phyloP scores from a whole-genome alignment of 2,329 filamentous ascomycete genomes.

The Pestalotiopsis sp. region DNA sequence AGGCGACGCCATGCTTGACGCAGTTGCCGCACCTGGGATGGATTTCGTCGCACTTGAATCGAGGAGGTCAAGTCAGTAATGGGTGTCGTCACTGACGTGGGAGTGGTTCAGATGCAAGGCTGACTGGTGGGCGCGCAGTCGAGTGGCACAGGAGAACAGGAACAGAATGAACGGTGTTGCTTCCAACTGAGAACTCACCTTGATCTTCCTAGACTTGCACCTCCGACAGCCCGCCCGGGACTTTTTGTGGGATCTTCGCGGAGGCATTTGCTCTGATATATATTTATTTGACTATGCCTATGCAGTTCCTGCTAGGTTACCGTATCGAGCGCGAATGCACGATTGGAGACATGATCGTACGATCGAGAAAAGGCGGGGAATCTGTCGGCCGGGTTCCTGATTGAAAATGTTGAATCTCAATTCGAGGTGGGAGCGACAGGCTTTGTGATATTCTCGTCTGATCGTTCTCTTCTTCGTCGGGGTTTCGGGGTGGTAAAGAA shows the following conservation, averaged over 20 bases:
- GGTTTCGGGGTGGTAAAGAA: not conserved
- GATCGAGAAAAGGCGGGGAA: not conserved
- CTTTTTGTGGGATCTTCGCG: slow-evolving; percentile 70
- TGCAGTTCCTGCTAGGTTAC: slow-evolving; percentile 10
- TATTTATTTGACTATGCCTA: not conserved
- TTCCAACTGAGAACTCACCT: slow-evolving; percentile 46
- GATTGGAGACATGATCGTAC: slow-evolving; percentile 10
- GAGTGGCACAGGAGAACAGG: no score
- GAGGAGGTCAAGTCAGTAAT: not conserved
- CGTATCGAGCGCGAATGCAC: not conserved
- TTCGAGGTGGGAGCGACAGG: not conserved
- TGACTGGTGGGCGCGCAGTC: no score
- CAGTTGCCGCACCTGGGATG: slow-evolving; percentile 70
- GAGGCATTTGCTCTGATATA: slow-evolving; percentile 52
- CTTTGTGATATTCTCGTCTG: not conserved
- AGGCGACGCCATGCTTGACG: slow-evolving; percentile 66
- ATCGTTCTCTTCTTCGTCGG: not conserved
- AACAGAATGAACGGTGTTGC: not conserved
- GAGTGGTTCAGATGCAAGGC: no score
- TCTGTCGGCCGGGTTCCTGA: not conserved
- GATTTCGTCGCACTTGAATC: slow-evolving; percentile 62
- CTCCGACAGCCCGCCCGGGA: slow-evolving; percentile 67
- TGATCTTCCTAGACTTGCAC: slow-evolving; percentile 72
- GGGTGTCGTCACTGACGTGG: not conserved
- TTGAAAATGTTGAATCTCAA: not conserved